These are phyloP conservation scores for Microbotryum saponariae DNA, from an alignment of 1,284 basidiomycete genomes.

Conservation along the genomic window DNA sequence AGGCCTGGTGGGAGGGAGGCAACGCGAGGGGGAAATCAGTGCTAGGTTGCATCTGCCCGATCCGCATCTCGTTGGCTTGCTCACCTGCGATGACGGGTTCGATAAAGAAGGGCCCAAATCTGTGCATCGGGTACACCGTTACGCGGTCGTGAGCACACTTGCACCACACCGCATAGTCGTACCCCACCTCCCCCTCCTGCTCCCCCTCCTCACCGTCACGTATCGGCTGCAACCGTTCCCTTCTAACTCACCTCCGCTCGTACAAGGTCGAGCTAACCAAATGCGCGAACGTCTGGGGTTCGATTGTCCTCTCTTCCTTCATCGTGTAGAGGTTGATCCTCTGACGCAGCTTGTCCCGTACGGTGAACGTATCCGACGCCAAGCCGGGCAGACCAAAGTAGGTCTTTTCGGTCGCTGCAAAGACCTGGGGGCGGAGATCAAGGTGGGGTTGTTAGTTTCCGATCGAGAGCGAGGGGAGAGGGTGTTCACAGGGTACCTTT, in stretches of 20 bases:
- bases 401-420: constrained; percentile 85
- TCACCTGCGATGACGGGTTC: constrained; percentile 90
- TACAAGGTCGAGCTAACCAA: constrained; percentile 96
- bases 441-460: too few species aligned
- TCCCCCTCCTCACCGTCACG: background rate
- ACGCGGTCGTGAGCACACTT: background rate
- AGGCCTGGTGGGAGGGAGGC: constrained; percentile 30
- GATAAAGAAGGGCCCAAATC: constrained; percentile 92
- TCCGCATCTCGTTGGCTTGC: background rate
- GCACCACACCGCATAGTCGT: background rate
- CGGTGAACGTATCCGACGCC: constrained; percentile 83
- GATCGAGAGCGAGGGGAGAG: too few species aligned
- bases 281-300: constrained; percentile 92
- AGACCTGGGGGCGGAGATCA: constrained; percentile 55
- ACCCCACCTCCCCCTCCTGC: too few species aligned
- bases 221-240: background rate
- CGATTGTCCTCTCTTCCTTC: constrained; percentile 96
- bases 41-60: too few species aligned
- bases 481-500: constrained; percentile 53
- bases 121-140: constrained; percentile 26
- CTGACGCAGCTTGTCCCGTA: constrained; percentile 87
- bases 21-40: constrained; percentile 3
- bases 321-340: constrained; percentile 99
- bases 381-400: constrained; percentile 89
- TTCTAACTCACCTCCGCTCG: constrained; percentile 59